A percentile compares a stretch with the other conserved stretches of the same genome.
Evolutionary conservation across 345 rosid genomes (phyloP).

Genomic region (Linum tenue): DNA sequence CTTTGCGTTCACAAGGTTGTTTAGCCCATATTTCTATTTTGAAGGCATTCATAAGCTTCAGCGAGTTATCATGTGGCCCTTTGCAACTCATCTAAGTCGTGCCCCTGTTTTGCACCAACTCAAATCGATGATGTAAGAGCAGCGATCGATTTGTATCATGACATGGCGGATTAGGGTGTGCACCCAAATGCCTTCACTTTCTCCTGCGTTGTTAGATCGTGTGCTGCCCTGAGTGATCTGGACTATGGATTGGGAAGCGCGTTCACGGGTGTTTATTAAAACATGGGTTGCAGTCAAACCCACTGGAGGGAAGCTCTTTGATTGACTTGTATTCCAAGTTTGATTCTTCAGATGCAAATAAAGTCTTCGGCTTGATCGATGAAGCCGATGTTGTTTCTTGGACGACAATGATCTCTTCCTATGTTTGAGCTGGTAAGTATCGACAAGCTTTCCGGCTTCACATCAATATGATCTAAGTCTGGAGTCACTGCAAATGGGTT

Average conservation of each 20-base stretch:
- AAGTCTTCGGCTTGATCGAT: slow-evolving; percentile 30
- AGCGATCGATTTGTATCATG: slow-evolving; percentile 36
- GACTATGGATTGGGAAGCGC: slow-evolving; percentile 31
- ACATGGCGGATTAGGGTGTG: slow-evolving; percentile 34
- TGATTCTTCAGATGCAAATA: slow-evolving; percentile 27
- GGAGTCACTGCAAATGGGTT: too few species aligned
- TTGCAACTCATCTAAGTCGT: too few species aligned
- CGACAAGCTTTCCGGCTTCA: slow-evolving; percentile 38
- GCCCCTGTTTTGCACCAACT: too few species aligned
- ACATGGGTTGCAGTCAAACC: slow-evolving; percentile 42
- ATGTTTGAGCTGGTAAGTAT: slow-evolving; percentile 39
- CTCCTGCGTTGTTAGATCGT: slow-evolving; percentile 42
- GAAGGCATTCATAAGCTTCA: too few species aligned
- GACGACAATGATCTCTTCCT: slow-evolving; percentile 58
- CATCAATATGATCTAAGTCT: background rate
- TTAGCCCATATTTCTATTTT: too few species aligned
- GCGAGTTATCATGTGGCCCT: too few species aligned
- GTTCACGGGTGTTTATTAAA: slow-evolving; percentile 43
- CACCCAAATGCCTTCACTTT: slow-evolving; percentile 57
- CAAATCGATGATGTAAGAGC: too few species aligned
- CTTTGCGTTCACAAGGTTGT: too few species aligned
- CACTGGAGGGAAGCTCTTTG: slow-evolving; percentile 35
- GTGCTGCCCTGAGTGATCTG: slow-evolving; percentile 36
- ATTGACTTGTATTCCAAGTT: slow-evolving; percentile 52
- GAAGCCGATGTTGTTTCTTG: slow-evolving; percentile 46